These are phyloP conservation scores for Xylaria palmicola DNA, from an alignment of 495 filamentous ascomycete genomes.

Conservation along the genomic window DNA sequence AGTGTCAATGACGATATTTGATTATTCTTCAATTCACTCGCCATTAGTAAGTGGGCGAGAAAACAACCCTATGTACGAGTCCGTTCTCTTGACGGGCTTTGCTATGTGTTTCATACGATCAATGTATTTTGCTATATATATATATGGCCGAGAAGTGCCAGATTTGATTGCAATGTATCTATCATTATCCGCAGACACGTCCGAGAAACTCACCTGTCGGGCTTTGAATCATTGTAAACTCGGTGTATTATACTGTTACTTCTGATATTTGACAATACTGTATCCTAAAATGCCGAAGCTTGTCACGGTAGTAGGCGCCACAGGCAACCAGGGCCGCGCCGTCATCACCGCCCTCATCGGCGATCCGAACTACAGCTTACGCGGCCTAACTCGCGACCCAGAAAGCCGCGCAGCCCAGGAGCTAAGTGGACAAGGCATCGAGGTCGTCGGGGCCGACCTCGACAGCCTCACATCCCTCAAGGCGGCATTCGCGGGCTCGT, in stretches of 20 bases:
- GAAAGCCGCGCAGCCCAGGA: conserved; percentile 34
- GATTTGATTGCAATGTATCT: background rate
- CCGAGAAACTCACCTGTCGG: background rate
- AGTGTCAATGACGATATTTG: background rate
- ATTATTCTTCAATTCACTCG: background rate
- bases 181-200: background rate
- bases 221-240: background rate
- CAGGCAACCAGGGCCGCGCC: conserved; percentile 46
- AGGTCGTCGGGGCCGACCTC: conserved; percentile 48
- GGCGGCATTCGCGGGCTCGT: conserved; percentile 50
- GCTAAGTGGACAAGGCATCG: conserved; percentile 35
- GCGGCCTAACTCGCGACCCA: conserved; percentile 45
- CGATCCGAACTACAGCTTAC: conserved; percentile 34
- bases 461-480: conserved; percentile 46
- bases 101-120: background rate
- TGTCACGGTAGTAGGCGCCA: conserved; percentile 47
- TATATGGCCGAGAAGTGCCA: background rate
- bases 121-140: background rate
- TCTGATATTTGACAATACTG: background rate
- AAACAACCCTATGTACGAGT: background rate
- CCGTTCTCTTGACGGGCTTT: background rate
- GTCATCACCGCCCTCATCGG: conserved; percentile 37
- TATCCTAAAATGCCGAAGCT: conserved; percentile 16
- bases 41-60: background rate
- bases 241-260: background rate